Evolutionary conservation across 108 stramenopile genomes (phyloP).

Genomic region (Nitzschia palea): DNA sequence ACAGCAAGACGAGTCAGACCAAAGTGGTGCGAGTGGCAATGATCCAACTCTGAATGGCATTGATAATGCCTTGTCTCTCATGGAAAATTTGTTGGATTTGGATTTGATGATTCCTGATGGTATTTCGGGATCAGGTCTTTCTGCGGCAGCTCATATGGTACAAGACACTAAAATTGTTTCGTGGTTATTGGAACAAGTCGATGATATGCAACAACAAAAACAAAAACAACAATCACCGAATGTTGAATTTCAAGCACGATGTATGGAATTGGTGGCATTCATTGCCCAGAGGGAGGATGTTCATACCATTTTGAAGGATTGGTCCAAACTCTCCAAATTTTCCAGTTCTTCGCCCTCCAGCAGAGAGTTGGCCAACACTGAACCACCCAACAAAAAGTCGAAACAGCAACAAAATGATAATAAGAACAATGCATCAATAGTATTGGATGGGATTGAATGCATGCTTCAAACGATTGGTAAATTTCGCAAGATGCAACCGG

Average conservation of each 20-base stretch:
- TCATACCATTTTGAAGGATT: slow-evolving; percentile 29
- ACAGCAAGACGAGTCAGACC: slow-evolving; percentile 17
- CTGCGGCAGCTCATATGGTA: slow-evolving; percentile 51
- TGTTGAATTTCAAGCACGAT: slow-evolving; percentile 4
- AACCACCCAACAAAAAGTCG: slow-evolving; percentile 27
- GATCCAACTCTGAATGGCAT: slow-evolving; percentile 63
- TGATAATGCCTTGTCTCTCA: slow-evolving; percentile 56
- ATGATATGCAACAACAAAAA: slow-evolving; percentile 17
- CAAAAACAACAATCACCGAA: slow-evolving; percentile 20
- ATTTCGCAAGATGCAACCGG: slow-evolving; percentile 66
- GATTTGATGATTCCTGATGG: slow-evolving; percentile 39
- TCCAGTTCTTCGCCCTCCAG: slow-evolving; percentile 5
- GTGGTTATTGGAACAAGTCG: slow-evolving; percentile 57
- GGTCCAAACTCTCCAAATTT: slow-evolving; percentile 29
- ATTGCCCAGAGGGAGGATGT: slow-evolving; percentile 67
- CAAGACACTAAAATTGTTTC: slow-evolving; percentile 57
- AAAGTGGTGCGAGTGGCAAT: background rate
- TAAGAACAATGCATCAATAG: background rate
- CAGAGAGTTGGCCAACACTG: slow-evolving; percentile 27
- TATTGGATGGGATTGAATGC: slow-evolving; percentile 74
- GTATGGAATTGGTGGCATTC: slow-evolving; percentile 57
- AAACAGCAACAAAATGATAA: slow-evolving; percentile 2
- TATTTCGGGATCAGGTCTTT: slow-evolving; percentile 4
- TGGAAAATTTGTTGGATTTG: slow-evolving; percentile 72
- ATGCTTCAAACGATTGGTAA: slow-evolving; percentile 57